Base-by-base conservation (phyloP, 192 early-diverging fungal genomes). In the Coemansia umbellata region DNA sequence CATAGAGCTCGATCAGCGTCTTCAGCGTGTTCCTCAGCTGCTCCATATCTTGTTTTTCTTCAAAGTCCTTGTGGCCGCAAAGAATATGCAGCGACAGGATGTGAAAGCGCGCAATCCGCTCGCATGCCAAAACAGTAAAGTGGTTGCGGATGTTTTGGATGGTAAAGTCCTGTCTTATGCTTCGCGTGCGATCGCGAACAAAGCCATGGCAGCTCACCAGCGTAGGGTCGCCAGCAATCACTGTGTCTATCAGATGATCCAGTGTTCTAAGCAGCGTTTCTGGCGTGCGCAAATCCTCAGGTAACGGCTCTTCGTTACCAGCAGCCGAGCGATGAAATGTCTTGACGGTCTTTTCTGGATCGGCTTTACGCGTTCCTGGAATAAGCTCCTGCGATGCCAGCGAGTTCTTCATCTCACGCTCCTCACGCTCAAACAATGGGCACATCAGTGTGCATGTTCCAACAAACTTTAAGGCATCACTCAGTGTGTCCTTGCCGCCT, bases 361-460 rank as follows among this genome's bases (percentile, higher is more conserved):
- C 89, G 0, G 86, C 82, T 26, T 33, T 36, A 2, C 74, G 69
- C 15, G 86, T 87, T 15, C 80, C 84, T 1, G 80, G 74, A n/a
- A 75, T 59, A 52, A 84, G 28, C 63, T 97, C 92, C 50, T 90
- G 84, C 21, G 63, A 56, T 45, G 85, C 83, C 28, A 94, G 52
- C 33, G 69, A 80, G 49, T 89, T 84, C 39, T 89, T 86, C 39
- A 82, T 81, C 44, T 91, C 87, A 23, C 94, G 80, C 50, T 94
- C 91, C 40, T 89, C 78, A 13, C 89, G 79, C 69, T 97, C 94
- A 58, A 84, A 93, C 55, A 84, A 84, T 0, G 94, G 90, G 66
- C 92, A 93, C 91, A 94, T 97, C 22, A 87, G 83, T 56, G 66
- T 55, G 47, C 94, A 97, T 2, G 89, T 88, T 9, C 90, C 92